Evolutionary conservation across 306 rosid genomes (phyloP), one percentile per base, ranked within the genome.

Genomic region (Dalbergia oliveri): DNA sequence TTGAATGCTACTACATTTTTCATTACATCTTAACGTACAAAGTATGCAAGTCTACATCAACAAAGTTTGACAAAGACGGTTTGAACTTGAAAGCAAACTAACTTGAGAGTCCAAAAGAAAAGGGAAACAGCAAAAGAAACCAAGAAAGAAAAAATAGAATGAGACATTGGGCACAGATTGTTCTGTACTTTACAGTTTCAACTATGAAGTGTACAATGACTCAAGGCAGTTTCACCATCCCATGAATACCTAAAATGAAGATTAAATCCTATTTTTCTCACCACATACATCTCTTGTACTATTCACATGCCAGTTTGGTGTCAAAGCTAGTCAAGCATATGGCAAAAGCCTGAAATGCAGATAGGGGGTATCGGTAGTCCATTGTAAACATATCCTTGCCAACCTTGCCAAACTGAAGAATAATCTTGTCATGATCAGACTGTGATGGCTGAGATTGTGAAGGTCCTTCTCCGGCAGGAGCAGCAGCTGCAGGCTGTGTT

Each of bases 321-420:
- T 96, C 99, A 79, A 96, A 96, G 93, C 99, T 96, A 82, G 97
- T 96, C 83, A 96, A 82, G 82, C 98, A 93, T 82, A 96, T 93
- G 56, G 99, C 97, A 75, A 96, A 96, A 57, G 99, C 99, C 91
- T 96, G 99, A 89, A 96, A 96, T 44, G 99, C 99, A 7, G 99
- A 96, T 44, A 96, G 76, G 8, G 98, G 99, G 81, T 93, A 96
- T 5, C 99, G 87, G 70, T 96, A 96, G 53, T 96, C 99, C 98
- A 96, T 96, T 1, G 99, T 96, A 73, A 96, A 96, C 93, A 96
- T 90, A 70, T 96, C 97, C 90, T 96, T 93, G 9, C 99, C 97
- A 49, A 96, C 98, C 84, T 93, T 96, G 18, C 99, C 99, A 37
- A 96, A 96, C 87, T 96, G 99, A 72, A 96, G 99, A 71, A 96